Evolutionary conservation across 23 red algal genomes (phyloP).

Genomic region (Gracilaria domingensis): DNA sequence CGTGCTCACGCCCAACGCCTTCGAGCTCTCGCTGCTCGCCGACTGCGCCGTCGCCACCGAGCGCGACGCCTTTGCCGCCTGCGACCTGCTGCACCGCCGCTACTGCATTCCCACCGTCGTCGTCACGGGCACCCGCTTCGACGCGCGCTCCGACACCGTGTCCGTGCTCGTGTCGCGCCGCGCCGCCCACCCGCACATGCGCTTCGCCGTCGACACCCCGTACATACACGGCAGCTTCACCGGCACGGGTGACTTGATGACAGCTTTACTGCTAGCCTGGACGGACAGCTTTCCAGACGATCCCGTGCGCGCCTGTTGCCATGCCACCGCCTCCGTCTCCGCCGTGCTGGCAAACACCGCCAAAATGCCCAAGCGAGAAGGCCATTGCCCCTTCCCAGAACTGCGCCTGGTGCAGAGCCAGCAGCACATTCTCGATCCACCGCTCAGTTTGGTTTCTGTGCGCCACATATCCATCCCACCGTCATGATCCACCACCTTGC

Average conservation of each 20-base stretch:
- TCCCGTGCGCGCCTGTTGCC: conserved; percentile 40
- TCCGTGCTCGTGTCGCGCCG: conserved; percentile 59
- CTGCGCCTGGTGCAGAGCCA: conserved; percentile 72
- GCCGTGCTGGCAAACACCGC: conserved; percentile 75
- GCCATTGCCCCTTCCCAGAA: conserved; percentile 52
- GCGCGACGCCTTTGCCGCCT: conserved; percentile 60
- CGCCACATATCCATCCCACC: conserved; percentile 13
- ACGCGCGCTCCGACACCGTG: conserved; percentile 22
- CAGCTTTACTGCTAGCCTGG: conserved; percentile 94
- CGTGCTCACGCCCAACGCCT: conserved; percentile 92
- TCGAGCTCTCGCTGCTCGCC: conserved; percentile 85
- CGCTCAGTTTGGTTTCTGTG: conserved; percentile 53
- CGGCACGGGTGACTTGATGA: conserved; percentile 88
- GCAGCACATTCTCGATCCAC: conserved; percentile 66
- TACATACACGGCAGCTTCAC: conserved; percentile 80
- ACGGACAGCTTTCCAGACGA: conserved; percentile 31
- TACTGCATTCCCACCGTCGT: conserved; percentile 57
- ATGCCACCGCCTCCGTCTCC: conserved; percentile 75
- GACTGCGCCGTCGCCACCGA: conserved; percentile 20
- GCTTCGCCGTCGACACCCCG: conserved; percentile 57
- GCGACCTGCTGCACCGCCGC: conserved; percentile 57
- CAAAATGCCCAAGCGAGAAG: conserved; percentile 8
- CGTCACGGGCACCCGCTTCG: conserved; percentile 67
- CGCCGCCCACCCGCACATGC: not conserved
- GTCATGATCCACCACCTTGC: too few relatives aligned